Evolutionary conservation across 305 asterid genomes (phyloP).

Genomic region (Euphrasia arctica): DNA sequence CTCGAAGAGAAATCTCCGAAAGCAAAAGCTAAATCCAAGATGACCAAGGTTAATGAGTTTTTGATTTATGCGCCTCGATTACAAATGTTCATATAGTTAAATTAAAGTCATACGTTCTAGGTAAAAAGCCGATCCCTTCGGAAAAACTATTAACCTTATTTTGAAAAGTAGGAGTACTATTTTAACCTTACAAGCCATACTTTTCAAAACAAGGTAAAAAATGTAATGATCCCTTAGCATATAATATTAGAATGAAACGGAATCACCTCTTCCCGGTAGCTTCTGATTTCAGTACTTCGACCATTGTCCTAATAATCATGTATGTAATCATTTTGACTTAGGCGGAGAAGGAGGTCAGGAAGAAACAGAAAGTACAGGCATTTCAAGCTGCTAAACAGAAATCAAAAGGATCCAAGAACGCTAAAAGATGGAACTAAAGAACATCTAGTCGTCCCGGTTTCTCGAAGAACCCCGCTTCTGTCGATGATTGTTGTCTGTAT

Average conservation of each 20-base stretch:
- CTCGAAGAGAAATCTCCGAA: slow-evolving; percentile 89
- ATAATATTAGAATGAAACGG: background rate
- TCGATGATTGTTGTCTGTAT: slow-evolving; percentile 21
- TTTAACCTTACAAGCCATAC: no score
- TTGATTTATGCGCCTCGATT: background rate
- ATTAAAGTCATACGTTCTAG: background rate
- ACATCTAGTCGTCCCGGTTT: background rate
- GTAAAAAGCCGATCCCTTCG: background rate
- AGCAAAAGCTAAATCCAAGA: slow-evolving; percentile 94
- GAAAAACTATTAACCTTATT: no score
- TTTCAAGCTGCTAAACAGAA: slow-evolving; percentile 97
- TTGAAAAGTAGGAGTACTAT: no score
- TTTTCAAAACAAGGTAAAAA: background rate
- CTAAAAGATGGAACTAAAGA: slow-evolving; percentile 85
- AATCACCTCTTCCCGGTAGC: background rate
- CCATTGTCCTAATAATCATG: background rate
- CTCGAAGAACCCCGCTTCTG: slow-evolving; percentile 9
- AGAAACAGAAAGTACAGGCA: slow-evolving; percentile 90
- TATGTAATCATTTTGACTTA: slow-evolving; percentile 19
- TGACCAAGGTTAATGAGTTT: slow-evolving; percentile 77
- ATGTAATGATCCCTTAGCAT: background rate
- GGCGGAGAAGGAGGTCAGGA: slow-evolving; percentile 92
- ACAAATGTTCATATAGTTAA: background rate
- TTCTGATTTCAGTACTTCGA: background rate
- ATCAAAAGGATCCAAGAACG: slow-evolving; percentile 67